Evolutionary conservation across 768 basidiomycete species (phyloP), one percentile per base, ranked within the genome.

Genomic region (Xerocomus potaroensis): DNA sequence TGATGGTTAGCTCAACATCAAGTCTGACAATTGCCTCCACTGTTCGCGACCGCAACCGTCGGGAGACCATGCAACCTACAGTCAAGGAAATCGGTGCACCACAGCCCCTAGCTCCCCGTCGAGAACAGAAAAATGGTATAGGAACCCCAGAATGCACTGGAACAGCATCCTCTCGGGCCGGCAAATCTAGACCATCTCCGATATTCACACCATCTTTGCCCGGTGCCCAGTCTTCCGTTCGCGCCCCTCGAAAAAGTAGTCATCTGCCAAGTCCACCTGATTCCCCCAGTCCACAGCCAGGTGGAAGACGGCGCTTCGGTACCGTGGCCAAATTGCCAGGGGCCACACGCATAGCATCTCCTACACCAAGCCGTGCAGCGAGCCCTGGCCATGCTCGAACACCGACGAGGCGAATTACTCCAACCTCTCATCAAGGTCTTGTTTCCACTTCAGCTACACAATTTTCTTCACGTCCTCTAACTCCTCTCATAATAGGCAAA

Each of bases 391-490:
- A 68, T 18, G 60, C 73, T 35, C 72, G 75, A 21, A 69, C 76
- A 1, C 69, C 72, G 36, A 60, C 50, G 27, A 65, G 65, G 43
- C 70, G 73, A 40, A 65, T 70, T 12, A 72, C 73, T 23, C 72
- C 72, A 31, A 65, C 67, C 9, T 69, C 67, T 22, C 41, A 53
- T 42, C 72, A 75, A 48, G 72, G 73, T 23, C 56, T 74, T 16
- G 60, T 70, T 6, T 79, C 81, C 2, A 55, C 72, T 5, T 80
- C 82, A 4, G 63, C 76, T 3, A 73, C 79, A 2, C 74, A 78
- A 53, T 66, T 79, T 41, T 75, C 77, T n/a, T 63, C 75, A 16
- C 50, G 41, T 38, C 51, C 64, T 10, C 53, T 62, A 9, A 57
- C 56, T 29, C 56, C 73, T 11, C 60, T 69, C 4, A 47, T 61